Conservation (phyloP, 2,329 filamentous ascomycete genomes). For the Plenodomus lindquistii region DNA sequence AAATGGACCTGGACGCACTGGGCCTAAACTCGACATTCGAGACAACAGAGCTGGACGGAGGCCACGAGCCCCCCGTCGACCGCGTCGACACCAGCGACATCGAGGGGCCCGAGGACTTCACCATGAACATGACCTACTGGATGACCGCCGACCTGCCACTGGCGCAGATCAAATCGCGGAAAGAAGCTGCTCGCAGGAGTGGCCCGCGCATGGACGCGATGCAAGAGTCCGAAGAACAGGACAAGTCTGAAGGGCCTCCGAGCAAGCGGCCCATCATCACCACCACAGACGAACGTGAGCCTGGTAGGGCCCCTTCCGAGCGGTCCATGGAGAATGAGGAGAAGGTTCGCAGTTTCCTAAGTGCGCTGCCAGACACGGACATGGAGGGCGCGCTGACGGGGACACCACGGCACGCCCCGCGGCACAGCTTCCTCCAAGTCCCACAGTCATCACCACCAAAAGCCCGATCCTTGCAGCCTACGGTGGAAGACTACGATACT, state of each 20-base stretch:
- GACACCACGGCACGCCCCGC: conserved; percentile 29
- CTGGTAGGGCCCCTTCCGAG: conserved; percentile 30
- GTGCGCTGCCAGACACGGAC: conserved; percentile 42
- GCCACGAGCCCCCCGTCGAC: conserved; percentile 37
- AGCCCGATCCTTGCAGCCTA: conserved; percentile 38
- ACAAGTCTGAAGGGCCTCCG: conserved; percentile 15
- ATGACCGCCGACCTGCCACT: conserved; percentile 43
- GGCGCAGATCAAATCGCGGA: conserved; percentile 36
- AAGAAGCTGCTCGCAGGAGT: conserved; percentile 26
- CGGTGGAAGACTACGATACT: conserved; percentile 43
- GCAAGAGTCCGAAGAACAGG: conserved; percentile 22
- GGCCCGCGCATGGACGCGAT: conserved; percentile 23
- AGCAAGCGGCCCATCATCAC: conserved; percentile 2
- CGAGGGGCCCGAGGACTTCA: conserved; percentile 48
- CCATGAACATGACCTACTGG: conserved; percentile 50
- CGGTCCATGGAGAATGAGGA: conserved; percentile 44
- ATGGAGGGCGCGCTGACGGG: conserved; percentile 31
- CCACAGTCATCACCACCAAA: conserved; percentile 30
- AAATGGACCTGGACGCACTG: conserved; percentile 45
- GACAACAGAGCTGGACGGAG: conserved; percentile 35
- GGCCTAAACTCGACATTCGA: conserved; percentile 42
- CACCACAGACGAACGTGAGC: conserved; percentile 23
- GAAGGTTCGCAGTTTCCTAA: conserved; percentile 44
- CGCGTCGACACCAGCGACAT: conserved; percentile 46
- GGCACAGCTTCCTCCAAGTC: conserved; percentile 33